Evolutionary conservation across 148 eudicot species (phyloP).

Genomic region (Cornus suecica): DNA sequence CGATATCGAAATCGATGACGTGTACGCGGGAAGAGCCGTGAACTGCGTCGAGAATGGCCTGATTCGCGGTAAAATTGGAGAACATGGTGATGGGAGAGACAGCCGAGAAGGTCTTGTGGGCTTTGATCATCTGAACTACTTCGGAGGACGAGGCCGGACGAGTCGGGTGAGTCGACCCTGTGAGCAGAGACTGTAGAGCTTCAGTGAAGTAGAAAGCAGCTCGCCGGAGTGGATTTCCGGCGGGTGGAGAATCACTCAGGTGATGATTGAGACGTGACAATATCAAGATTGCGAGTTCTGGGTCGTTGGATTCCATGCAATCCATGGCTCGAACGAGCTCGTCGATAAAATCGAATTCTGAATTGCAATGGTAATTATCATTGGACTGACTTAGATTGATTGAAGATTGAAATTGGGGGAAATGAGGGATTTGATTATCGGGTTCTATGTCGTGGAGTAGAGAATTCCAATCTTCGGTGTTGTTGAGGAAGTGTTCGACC

Average conservation of each 20-base stretch:
- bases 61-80: conserved; percentile 75
- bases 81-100: conserved; percentile 70
- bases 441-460: conserved; percentile 50
- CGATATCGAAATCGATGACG: conserved; percentile 75
- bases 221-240: conserved; percentile 64
- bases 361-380: background rate
- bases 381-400: conserved; percentile 16
- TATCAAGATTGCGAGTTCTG: conserved; percentile 49
- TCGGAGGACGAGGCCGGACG: conserved; percentile 36
- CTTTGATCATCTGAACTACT: conserved; percentile 60
- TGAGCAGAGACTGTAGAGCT: conserved; percentile 53
- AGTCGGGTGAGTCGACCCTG: conserved; percentile 32
- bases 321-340: conserved; percentile 60
- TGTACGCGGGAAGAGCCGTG: conserved; percentile 53
- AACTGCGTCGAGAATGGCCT: conserved; percentile 66
- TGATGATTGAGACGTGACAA: conserved; percentile 72
- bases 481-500: conserved; percentile 40
- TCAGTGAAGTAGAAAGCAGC: conserved; percentile 80
- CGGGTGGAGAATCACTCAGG: conserved; percentile 44
- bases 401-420: conserved; percentile 41
- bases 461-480: conserved; percentile 72
- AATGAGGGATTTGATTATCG: conserved; percentile 28
- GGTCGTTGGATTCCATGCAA: conserved; percentile 60
- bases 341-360: conserved; percentile 54
- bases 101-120: conserved; percentile 54